These are phyloP conservation scores for Plasmodium blacklocki DNA, from an alignment of 169 alveolate genomes.

Conservation along the genomic window DNA sequence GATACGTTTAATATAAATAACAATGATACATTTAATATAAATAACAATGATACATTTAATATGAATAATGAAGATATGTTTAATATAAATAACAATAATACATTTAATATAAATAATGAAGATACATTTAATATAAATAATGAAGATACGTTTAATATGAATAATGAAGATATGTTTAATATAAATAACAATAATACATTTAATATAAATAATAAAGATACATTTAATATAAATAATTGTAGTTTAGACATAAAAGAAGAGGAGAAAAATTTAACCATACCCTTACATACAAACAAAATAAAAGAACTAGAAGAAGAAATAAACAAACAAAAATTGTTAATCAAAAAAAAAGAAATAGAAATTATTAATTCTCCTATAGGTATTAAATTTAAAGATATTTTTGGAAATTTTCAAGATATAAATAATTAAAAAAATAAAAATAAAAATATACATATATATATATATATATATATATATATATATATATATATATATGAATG, in stretches of 20 bases:
- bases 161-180: no score
- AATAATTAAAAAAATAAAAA: not conserved
- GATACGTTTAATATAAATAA: no score
- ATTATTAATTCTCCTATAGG: conserved; percentile 64
- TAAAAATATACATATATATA: not conserved
- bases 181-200: no score
- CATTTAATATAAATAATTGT: no score
- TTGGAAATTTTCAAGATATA: conserved; percentile 57
- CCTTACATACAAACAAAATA: conserved; percentile 38
- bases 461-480: not conserved
- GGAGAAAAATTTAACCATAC: not conserved
- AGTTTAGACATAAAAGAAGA: not conserved
- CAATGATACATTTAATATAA: no score
- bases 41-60: no score
- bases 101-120: no score
- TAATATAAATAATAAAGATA: no score
- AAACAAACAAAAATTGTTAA: conserved; percentile 47
- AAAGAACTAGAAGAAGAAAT: conserved; percentile 57
- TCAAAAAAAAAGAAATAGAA: conserved; percentile 50
- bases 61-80: no score
- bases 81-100: no score
- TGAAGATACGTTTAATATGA: no score
- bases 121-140: no score
- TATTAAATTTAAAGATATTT: conserved; percentile 54
- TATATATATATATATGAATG: not conserved